These are phyloP conservation scores for Leccinum holopus DNA, from an alignment of 1,284 basidiomycete genomes.

Conservation along the genomic window DNA sequence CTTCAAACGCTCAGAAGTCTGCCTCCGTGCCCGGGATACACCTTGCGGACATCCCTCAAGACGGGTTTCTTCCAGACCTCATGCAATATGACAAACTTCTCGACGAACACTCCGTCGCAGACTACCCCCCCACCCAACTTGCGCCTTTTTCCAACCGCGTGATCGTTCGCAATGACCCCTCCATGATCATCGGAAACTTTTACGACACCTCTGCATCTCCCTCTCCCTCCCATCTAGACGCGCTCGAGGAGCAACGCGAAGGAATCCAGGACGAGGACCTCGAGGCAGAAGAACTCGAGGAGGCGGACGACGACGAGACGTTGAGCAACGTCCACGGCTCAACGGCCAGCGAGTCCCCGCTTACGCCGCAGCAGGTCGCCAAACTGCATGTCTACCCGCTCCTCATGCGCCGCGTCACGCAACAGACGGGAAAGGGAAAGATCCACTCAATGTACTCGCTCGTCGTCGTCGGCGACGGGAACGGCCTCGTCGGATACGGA, in stretches of 20 bases:
- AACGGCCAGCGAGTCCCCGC: conserved; percentile 22
- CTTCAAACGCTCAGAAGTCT: background rate
- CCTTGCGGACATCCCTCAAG: conserved; percentile 26
- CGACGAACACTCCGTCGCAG: conserved; percentile 54
- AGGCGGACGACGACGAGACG: conserved; percentile 24
- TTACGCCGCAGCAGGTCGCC: conserved; percentile 26
- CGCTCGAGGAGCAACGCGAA: conserved; percentile 12
- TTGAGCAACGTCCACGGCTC: conserved; percentile 23
- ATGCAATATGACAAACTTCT: conserved; percentile 58
- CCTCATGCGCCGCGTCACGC: conserved; percentile 61
- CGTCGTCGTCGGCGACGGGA: conserved; percentile 82
- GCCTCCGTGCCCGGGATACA: conserved; percentile 17
- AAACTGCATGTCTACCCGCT: conserved; percentile 59
- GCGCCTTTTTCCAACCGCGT: conserved; percentile 57
- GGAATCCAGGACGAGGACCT: conserved; percentile 7
- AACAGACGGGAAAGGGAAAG: conserved; percentile 88
- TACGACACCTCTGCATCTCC: conserved; percentile 18
- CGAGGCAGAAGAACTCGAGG: conserved; percentile 22
- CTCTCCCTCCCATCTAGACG: conserved; percentile 3
- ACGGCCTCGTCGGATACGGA: conserved; percentile 89
- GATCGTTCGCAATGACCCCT: conserved; percentile 60
- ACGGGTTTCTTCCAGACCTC: conserved; percentile 51
- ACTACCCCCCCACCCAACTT: conserved; percentile 50
- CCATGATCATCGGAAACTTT: conserved; percentile 30
- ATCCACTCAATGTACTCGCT: conserved; percentile 66